These are phyloP conservation scores for Harringtonia lauricola DNA, from an alignment of 2,329 filamentous ascomycete species.

Conservation along the genomic window DNA sequence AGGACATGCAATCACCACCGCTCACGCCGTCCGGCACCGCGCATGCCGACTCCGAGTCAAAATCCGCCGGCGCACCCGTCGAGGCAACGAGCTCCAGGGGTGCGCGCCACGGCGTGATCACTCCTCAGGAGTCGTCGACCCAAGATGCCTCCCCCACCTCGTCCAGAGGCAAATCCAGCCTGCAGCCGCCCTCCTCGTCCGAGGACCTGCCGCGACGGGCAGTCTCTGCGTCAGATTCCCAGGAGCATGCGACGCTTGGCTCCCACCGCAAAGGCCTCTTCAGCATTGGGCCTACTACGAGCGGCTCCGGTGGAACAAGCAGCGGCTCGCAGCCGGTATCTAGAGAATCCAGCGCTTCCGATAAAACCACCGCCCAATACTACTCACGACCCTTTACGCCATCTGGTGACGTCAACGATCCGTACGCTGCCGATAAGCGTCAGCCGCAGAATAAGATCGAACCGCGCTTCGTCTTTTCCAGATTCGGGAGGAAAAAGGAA, in stretches of 20 bases:
- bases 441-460: constrained; percentile 61
- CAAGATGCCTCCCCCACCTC: constrained; percentile 36
- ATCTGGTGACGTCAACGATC: constrained; percentile 69
- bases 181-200: not conserved
- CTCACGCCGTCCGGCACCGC: constrained; percentile 74
- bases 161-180: constrained; percentile 19
- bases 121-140: constrained; percentile 58
- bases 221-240: constrained; percentile 23
- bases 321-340: constrained; percentile 44
- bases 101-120: constrained; percentile 34
- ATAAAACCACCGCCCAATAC: constrained; percentile 44
- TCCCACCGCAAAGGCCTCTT: constrained; percentile 45
- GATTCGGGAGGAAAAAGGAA: constrained; percentile 64
- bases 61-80: constrained; percentile 14
- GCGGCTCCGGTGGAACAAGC: constrained; percentile 19
- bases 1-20: constrained; percentile 75
- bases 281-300: constrained; percentile 27
- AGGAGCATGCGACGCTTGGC: constrained; percentile 13
- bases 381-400: constrained; percentile 71
- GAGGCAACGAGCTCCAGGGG: constrained; percentile 9
- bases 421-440: constrained; percentile 74
- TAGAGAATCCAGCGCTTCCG: constrained; percentile 52
- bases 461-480: constrained; percentile 72
- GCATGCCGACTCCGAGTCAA: constrained; percentile 24
- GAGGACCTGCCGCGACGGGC: constrained; percentile 20